Evolutionary conservation across 2,329 filamentous ascomycete species (phyloP).

Genomic region (Venturiaceae sp.): DNA sequence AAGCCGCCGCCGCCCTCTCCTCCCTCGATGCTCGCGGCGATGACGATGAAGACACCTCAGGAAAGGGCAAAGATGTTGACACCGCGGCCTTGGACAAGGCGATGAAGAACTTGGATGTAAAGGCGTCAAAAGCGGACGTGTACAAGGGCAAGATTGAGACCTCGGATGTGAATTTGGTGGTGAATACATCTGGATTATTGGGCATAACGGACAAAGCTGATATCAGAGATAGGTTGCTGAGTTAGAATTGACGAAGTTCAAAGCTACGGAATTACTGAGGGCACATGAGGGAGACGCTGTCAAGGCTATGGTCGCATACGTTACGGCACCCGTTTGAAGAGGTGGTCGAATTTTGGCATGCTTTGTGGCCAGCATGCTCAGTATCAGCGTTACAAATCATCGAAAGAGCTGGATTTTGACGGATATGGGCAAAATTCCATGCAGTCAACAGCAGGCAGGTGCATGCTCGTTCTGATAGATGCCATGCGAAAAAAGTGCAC

Average conservation of each 20-base stretch:
- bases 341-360: no score
- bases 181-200: slow-evolving; percentile 25
- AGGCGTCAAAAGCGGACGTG: slow-evolving; percentile 34
- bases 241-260: slow-evolving; percentile 60
- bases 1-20: slow-evolving; percentile 64
- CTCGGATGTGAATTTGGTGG: slow-evolving; percentile 60
- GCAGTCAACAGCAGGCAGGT: no score
- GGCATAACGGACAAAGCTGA: slow-evolving; percentile 13
- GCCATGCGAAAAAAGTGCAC: no score
- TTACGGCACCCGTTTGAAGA: slow-evolving; percentile 20
- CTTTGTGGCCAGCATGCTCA: no score
- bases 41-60: slow-evolving; percentile 24
- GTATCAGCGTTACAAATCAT: no score
- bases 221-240: slow-evolving; percentile 51
- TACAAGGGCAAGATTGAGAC: slow-evolving; percentile 60
- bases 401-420: no score
- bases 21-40: slow-evolving; percentile 51
- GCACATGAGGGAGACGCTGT: slow-evolving; percentile 60
- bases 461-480: no score
- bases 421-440: no score
- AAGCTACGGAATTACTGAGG: slow-evolving; percentile 66
- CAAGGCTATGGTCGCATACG: slow-evolving; percentile 55
- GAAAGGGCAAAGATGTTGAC: slow-evolving; percentile 48
- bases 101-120: slow-evolving; percentile 51
- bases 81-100: slow-evolving; percentile 61